These are phyloP conservation scores for Penicillium sp. DNA, from an alignment of 2,329 filamentous ascomycete species.

Conservation along the genomic window DNA sequence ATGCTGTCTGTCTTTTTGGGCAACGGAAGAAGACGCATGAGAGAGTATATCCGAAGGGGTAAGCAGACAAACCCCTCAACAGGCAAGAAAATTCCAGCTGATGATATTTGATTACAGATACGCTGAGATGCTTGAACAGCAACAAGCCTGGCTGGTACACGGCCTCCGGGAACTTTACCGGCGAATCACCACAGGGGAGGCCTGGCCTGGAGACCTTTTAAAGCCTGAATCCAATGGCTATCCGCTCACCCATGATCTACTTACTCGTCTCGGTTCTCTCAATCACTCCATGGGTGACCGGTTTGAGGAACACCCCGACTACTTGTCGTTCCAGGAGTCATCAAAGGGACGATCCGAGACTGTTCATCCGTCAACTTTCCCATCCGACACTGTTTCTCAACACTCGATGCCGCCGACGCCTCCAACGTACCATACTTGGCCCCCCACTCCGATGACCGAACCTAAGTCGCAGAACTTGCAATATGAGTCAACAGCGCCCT, in stretches of 20 bases:
- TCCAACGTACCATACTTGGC: neutral
- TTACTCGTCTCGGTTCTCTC: conserved; percentile 59
- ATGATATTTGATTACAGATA: conserved; percentile 45
- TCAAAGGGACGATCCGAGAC: neutral
- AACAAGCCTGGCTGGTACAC: conserved; percentile 62
- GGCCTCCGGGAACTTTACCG: conserved; percentile 62
- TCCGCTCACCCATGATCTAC: conserved; percentile 64
- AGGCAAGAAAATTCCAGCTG: conserved; percentile 1
- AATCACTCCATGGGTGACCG: conserved; percentile 51
- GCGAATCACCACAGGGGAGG: conserved; percentile 51
- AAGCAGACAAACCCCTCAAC: conserved; percentile 26
- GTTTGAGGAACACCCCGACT: neutral
- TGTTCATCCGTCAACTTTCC: neutral
- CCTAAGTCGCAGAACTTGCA: neutral
- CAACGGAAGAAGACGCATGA: conserved; percentile 66
- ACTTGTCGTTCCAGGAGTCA: neutral
- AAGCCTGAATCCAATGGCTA: conserved; percentile 54
- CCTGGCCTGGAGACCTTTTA: conserved; percentile 57
- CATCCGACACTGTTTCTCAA: neutral
- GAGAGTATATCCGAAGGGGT: conserved; percentile 68
- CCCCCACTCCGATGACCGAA: neutral
- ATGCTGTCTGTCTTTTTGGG: conserved; percentile 65
- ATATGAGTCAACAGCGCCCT: neutral
- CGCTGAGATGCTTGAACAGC: conserved; percentile 67
- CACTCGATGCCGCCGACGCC: neutral